Base-by-base conservation (phyloP, 495 filamentous ascomycete genomes). In the Xylaria longipes region DNA sequence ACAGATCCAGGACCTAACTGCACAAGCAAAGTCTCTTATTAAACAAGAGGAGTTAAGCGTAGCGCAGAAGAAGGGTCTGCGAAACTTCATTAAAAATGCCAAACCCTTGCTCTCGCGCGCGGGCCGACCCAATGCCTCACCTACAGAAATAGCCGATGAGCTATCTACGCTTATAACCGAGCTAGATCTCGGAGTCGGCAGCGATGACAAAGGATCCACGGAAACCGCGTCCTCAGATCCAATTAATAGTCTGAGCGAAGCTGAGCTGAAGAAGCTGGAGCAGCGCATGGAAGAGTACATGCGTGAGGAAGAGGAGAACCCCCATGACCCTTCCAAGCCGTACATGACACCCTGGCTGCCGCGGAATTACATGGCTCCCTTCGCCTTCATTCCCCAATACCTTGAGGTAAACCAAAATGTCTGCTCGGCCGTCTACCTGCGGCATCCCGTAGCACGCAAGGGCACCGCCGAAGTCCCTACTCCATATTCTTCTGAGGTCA, bases 391-490 rank as follows among this genome's bases (percentile, higher is more conserved):
- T 70, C 96, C 96, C 27, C 86, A 92, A 70, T 99, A 97, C 82
- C 87, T 99, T 70, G 96, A 99, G 84, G 96, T 99, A 76, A 97
- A 98, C 85, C 95, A 95, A 78, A 94, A 92, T 75, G 92, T 97
- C 75, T 98, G 96, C 83, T 89, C 94, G 20, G 96, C 96, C 25
- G 95, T 99, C 50, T 99, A 98, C 82, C 82, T 99, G 72, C 88
- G 96, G 71, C 94, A 98, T 84, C 97, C 96, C 3, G 97, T 98
- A 60, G 97, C 93, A n/a, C 86, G 94, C 27, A 91, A 92, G 12
- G 94, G 97, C n/a, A 77, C 84, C 68, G 90, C 92, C 29, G 96
- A 99, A 82, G 95, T 98, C 65, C 95, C 96, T 29, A 92, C 93
- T 63, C 96, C 96, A 31, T 98, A 95, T 84, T 78, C 82, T 39